phyloP scores from a whole-genome alignment of 495 filamentous ascomycete genomes.

The Hypomontagnella monticulosa region DNA sequence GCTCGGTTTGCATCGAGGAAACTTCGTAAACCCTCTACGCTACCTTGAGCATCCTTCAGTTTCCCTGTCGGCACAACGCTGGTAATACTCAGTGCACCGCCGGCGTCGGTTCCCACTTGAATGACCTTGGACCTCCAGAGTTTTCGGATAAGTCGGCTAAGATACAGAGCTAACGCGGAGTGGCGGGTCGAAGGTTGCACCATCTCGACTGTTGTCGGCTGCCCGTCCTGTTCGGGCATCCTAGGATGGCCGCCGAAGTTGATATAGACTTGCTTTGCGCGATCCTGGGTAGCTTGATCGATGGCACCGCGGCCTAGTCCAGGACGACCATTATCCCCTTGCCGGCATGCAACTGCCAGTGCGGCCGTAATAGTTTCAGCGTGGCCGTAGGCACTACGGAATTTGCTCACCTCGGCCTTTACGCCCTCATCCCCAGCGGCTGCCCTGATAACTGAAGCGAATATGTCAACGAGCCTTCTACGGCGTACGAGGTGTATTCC shows the following conservation, averaged over 20 bases:
- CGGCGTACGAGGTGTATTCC: conserved; percentile 87
- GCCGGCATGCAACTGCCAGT: conserved; percentile 94
- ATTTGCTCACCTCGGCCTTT: conserved; percentile 80
- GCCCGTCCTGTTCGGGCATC: conserved; percentile 78
- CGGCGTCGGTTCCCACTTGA: conserved; percentile 49
- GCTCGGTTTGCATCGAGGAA: conserved; percentile 86
- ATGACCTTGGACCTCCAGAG: conserved; percentile 79
- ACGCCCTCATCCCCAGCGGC: conserved; percentile 81
- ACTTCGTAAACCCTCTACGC: conserved; percentile 76
- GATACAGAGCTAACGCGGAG: conserved; percentile 85
- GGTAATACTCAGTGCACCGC: conserved; percentile 66
- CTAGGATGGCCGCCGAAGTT: conserved; percentile 86
- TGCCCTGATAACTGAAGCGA: conserved; percentile 78
- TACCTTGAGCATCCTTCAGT: conserved; percentile 77
- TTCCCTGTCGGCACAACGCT: conserved; percentile 71
- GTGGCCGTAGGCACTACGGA: conserved; percentile 83
- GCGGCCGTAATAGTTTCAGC: conserved; percentile 89
- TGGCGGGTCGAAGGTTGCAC: conserved; percentile 90
- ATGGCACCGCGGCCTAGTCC: conserved; percentile 71
- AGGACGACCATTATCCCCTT: conserved; percentile 77
- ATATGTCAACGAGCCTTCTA: conserved; percentile 88
- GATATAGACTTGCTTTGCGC: conserved; percentile 86
- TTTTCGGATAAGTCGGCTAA: conserved; percentile 81
- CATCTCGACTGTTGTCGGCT: conserved; percentile 70
- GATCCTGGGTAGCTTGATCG: conserved; percentile 84